These are phyloP conservation scores for Uronychia binucleata DNA, from an alignment of 73 alveolate species.

Conservation along the genomic window DNA sequence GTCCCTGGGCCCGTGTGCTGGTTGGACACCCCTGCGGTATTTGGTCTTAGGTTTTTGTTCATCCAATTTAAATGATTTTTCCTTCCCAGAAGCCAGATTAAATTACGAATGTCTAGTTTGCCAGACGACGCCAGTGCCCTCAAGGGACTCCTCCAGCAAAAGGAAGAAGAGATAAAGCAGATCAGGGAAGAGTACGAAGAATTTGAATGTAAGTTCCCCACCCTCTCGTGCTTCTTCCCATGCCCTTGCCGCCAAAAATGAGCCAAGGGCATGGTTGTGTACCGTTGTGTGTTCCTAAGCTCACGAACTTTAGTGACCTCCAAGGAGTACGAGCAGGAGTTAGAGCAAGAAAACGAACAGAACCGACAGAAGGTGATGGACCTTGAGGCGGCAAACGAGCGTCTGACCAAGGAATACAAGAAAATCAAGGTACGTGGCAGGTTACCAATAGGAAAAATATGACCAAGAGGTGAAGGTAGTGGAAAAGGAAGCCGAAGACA, in stretches of 20 bases:
- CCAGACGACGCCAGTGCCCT: background rate
- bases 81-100: background rate
- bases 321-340: conserved; percentile 30
- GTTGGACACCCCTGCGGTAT: background rate
- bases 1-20: background rate
- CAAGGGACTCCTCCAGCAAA: background rate
- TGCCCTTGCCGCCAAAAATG: background rate
- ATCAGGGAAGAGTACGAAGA: conserved; percentile 23
- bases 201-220: conserved; percentile 15
- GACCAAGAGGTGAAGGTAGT: background rate
- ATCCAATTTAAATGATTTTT: background rate
- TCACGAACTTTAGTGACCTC: conserved; percentile 11
- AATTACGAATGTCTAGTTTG: background rate
- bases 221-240: background rate
- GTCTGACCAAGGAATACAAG: background rate
- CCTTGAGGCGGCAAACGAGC: conserved; percentile 8
- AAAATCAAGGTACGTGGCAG: background rate
- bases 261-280: background rate
- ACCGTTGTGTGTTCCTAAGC: background rate
- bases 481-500: conserved; percentile 24
- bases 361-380: conserved; percentile 15
- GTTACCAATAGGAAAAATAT: conserved; percentile 7
- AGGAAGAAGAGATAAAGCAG: conserved; percentile 6
- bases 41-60: background rate
- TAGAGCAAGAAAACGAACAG: conserved; percentile 21